phyloP scores from a whole-genome alignment of 2,329 filamentous ascomycete species.

The Colletotrichum orchidophilum region DNA sequence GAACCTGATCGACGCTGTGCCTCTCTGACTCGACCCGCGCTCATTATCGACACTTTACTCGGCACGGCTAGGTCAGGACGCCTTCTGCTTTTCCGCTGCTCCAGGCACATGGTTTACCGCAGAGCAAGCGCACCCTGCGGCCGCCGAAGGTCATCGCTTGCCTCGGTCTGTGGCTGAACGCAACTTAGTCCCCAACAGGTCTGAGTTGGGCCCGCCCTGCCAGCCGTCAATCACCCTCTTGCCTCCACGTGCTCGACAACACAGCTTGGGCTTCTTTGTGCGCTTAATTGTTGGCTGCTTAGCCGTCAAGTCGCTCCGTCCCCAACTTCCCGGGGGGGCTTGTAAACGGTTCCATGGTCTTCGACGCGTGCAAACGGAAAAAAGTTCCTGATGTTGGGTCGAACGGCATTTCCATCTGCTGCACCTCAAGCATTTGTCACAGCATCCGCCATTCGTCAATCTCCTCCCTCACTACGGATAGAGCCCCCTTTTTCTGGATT shows the following conservation, averaged over 20 bases:
- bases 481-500: neutral
- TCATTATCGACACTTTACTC: constrained; percentile 1
- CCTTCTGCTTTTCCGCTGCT: constrained; percentile 15
- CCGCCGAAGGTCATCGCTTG: neutral
- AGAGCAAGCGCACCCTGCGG: constrained; percentile 11
- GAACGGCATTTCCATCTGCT: constrained; percentile 15
- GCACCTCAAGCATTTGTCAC: constrained; percentile 24
- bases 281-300: constrained; percentile 11
- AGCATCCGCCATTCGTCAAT: constrained; percentile 19
- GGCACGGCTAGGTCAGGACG: constrained; percentile 3
- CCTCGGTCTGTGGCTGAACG: constrained; percentile 4
- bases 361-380: constrained; percentile 16
- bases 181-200: constrained; percentile 1
- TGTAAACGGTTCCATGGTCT: constrained; percentile 20
- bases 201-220: constrained; percentile 17
- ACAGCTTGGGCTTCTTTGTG: neutral
- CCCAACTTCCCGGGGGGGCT: constrained; percentile 10
- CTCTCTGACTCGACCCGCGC: constrained; percentile 9
- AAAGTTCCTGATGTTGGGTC: constrained; percentile 27
- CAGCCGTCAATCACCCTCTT: constrained; percentile 5
- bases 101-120: constrained; percentile 1
- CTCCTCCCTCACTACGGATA: neutral
- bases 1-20: constrained; percentile 13
- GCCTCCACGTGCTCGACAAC: constrained; percentile 15
- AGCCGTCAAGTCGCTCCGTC: constrained; percentile 14